Conservation (phyloP, 805 yeast genomes). For the Cyberlindnera petersonii region DNA sequence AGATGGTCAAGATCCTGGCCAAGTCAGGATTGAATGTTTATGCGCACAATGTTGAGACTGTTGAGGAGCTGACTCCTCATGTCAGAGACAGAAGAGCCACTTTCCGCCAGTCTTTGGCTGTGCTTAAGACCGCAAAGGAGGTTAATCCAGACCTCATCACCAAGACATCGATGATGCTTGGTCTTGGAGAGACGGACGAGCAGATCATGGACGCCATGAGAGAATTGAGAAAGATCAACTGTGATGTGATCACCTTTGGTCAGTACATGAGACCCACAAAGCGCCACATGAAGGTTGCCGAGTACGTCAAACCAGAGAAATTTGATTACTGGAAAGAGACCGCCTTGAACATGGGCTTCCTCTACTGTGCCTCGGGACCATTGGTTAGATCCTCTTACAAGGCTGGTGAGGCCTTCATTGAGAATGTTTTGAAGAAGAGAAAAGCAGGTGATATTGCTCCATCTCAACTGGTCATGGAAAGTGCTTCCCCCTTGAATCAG, state of each 20-base stretch:
- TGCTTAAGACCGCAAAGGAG: conserved; percentile 76
- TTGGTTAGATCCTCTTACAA: conserved; percentile 93
- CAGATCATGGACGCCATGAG: conserved; percentile 72
- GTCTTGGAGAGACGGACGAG: conserved; percentile 93
- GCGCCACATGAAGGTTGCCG: conserved; percentile 97
- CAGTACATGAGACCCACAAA: conserved; percentile 99
- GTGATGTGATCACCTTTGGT: conserved; percentile 97
- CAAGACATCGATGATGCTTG: conserved; percentile 93
- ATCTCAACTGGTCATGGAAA: neutral
- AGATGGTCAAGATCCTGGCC: conserved; percentile 77
- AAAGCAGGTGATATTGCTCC: conserved; percentile 16
- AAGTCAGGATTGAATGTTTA: conserved; percentile 87
- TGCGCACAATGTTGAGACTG: conserved; percentile 96
- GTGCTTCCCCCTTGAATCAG: neutral
- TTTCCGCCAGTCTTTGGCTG: conserved; percentile 79
- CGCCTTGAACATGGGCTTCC: conserved; percentile 86
- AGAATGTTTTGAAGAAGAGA: conserved; percentile 82
- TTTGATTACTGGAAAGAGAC: conserved; percentile 88
- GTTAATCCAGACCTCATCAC: conserved; percentile 74
- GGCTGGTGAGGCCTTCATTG: conserved; percentile 97
- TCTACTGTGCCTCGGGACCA: conserved; percentile 97
- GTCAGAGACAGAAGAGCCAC: conserved; percentile 97
- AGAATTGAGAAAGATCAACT: conserved; percentile 69
- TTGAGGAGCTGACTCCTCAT: conserved; percentile 89
- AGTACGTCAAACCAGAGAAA: conserved; percentile 89